Evolutionary conservation across 2,329 filamentous ascomycete species (phyloP), one percentile per base, ranked within the genome.

Genomic region (Aspergillus sp.): DNA sequence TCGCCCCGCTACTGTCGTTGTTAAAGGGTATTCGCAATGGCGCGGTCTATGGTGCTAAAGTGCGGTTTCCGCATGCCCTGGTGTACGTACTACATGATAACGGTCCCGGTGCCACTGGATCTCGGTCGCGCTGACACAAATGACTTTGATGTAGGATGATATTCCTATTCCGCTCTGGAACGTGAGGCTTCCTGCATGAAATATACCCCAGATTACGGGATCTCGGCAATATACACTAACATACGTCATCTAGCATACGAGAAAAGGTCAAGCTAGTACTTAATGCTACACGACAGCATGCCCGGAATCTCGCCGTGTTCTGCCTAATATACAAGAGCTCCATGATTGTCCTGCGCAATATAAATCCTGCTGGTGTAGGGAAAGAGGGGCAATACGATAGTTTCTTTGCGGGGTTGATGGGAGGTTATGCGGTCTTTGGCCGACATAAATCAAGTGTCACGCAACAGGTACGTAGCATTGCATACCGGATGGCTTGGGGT

Each of bases 1-100:
- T 96, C 78, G 91, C 95, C 68, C 91, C 95, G 68, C 74, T 92
- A 55, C 85, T 99, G 61, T 86, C 90, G 56, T 82, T 99, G 65
- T 74, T 96, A 74, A 99, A 99, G 83, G 91, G 87, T 68, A 89
- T 95, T 65, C 91, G 95, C 77, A 99, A 98, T 86, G 95, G 95
- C 74, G 88, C 93, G 64, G 91, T 99, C 62, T 99, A 99, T 78
- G 95, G 95, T 60, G 87, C 90, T 68, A 98, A 98, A 85, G 91
- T 99, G 76, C 93, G 95, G 63, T 98, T 99, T 79, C 95, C 95
- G 63, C 95, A 99, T 79, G 95, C 95, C 60, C 84, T 99, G 66
- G 95, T 99, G 83, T 87, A 81, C 62, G 79, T 30, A 11, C 26
- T 30, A 30, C 9, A 3, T 64, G 18, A 18, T 48, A 18, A 17